A percentile compares a stretch with the other conserved stretches of the same genome.
Evolutionary conservation across 2,329 filamentous ascomycete genomes (phyloP).

Genomic region (Drechslerella coelobrocha): DNA sequence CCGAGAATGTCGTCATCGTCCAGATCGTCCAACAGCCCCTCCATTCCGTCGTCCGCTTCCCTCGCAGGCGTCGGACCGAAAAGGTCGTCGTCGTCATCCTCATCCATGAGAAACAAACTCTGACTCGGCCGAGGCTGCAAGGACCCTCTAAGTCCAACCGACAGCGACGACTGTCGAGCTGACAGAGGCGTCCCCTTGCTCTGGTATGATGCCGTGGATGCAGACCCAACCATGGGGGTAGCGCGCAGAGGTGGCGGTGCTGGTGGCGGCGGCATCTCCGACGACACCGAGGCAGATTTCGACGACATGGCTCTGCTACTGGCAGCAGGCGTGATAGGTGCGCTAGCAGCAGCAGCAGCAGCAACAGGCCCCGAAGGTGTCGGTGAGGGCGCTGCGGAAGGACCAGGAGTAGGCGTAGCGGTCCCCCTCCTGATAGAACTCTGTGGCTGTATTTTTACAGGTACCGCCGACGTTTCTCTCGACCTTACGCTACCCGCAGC

Average conservation of each 20-base stretch:
- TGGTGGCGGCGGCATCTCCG: constrained; percentile 42
- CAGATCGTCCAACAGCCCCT: constrained; percentile 35
- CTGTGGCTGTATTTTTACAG: constrained; percentile 12
- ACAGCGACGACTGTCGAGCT: constrained; percentile 20
- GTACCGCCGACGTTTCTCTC: constrained; percentile 27
- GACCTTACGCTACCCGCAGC: constrained; percentile 8
- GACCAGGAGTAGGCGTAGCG: constrained; percentile 19
- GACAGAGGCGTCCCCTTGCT: constrained; percentile 9
- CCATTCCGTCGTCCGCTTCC: constrained; percentile 29
- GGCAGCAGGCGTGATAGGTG: neutral
- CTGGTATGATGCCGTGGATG: constrained; percentile 23
- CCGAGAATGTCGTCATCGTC: constrained; percentile 47
- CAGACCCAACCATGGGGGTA: constrained; percentile 31
- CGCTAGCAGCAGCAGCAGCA: too few relatives aligned
- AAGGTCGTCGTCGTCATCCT: constrained; percentile 38
- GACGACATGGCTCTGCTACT: constrained; percentile 4
- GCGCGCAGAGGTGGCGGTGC: neutral
- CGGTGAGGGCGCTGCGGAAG: constrained; percentile 10
- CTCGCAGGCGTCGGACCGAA: constrained; percentile 30
- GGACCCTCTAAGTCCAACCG: constrained; percentile 26
- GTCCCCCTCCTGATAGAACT: constrained; percentile 8
- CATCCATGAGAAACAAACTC: constrained; percentile 44
- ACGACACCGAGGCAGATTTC: constrained; percentile 9
- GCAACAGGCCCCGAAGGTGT: neutral
- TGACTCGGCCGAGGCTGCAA: constrained; percentile 38